Evolutionary conservation across 2,329 filamentous ascomycete species (phyloP).

Genomic region (Penicillium vulpinum): DNA sequence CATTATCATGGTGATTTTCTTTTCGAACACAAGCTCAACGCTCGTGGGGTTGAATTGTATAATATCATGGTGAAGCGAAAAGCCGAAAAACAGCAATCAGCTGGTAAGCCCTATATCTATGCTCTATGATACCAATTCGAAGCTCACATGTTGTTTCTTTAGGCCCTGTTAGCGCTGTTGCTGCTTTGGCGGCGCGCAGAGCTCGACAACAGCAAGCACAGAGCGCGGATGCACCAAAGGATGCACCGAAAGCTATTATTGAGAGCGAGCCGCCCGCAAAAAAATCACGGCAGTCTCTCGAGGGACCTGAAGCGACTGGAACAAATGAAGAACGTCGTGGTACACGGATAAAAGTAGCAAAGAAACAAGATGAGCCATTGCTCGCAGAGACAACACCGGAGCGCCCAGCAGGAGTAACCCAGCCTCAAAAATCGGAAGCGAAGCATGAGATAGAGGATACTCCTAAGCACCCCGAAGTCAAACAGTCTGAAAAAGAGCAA

Average conservation of each 20-base stretch:
- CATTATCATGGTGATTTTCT: slow-evolving; percentile 20
- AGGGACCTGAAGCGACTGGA: slow-evolving; percentile 17
- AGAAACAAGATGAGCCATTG: slow-evolving; percentile 17
- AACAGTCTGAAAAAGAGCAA: slow-evolving; percentile 20
- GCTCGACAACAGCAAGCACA: slow-evolving; percentile 39
- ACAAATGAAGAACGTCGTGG: slow-evolving; percentile 14
- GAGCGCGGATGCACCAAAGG: slow-evolving; percentile 19
- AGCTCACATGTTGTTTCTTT: slow-evolving; percentile 9
- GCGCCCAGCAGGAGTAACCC: slow-evolving; percentile 6
- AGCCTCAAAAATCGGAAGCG: slow-evolving; percentile 3
- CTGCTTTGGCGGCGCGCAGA: slow-evolving; percentile 46
- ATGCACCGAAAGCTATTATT: slow-evolving; percentile 19
- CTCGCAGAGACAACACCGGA: slow-evolving; percentile 13
- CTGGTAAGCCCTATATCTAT: slow-evolving; percentile 27
- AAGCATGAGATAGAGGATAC: neutral
- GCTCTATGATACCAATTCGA: slow-evolving; percentile 10
- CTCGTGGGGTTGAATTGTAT: neutral
- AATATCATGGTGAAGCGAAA: slow-evolving; percentile 37
- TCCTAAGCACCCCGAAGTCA: neutral
- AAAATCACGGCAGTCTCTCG: slow-evolving; percentile 32
- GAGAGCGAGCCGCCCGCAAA: slow-evolving; percentile 38
- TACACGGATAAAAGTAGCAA: slow-evolving; percentile 23
- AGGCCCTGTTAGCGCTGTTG: slow-evolving; percentile 45
- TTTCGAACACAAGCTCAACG: slow-evolving; percentile 1
- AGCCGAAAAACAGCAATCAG: slow-evolving; percentile 38